A percentile compares a stretch with the other conserved stretches of the same genome.
Evolutionary conservation across 495 filamentous ascomycete species (phyloP).

Genomic region (Cryomyces antarcticus): DNA sequence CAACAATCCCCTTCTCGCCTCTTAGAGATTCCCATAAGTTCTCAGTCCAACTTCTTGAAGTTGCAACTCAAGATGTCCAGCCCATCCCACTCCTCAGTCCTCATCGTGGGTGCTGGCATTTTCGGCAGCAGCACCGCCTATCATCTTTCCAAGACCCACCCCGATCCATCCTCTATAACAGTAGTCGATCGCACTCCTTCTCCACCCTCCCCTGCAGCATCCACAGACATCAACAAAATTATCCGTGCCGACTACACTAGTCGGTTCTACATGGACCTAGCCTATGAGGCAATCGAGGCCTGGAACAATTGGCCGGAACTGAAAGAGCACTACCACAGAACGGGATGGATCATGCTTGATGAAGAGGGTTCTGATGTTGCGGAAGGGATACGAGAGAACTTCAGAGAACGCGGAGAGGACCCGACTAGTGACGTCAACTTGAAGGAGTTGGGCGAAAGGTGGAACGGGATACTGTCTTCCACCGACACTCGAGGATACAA

Average conservation of each 20-base stretch:
- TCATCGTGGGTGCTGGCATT: slow-evolving; percentile 25
- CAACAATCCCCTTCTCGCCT: no score
- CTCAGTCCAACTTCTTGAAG: no score
- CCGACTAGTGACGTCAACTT: slow-evolving; percentile 12
- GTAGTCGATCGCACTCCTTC: slow-evolving; percentile 12
- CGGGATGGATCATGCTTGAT: slow-evolving; percentile 21
- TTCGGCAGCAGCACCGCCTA: slow-evolving; percentile 27
- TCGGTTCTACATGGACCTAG: slow-evolving; percentile 13
- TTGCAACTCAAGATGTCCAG: not conserved
- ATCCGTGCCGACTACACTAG: slow-evolving; percentile 13
- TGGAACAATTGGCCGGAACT: slow-evolving; percentile 13
- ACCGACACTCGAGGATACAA: slow-evolving; percentile 9
- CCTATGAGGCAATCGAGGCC: slow-evolving; percentile 13
- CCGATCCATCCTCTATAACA: slow-evolving; percentile 13
- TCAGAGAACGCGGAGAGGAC: slow-evolving; percentile 9
- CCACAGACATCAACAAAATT: slow-evolving; percentile 18
- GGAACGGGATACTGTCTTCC: slow-evolving; percentile 15
- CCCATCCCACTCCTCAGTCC: slow-evolving; percentile 3
- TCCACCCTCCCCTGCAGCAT: slow-evolving; percentile 9
- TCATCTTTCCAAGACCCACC: slow-evolving; percentile 15
- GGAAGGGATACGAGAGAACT: slow-evolving; percentile 17
- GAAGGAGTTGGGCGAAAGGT: slow-evolving; percentile 13
- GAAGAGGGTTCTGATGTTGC: slow-evolving; percentile 15
- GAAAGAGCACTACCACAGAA: slow-evolving; percentile 14
- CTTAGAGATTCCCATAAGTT: no score